phyloP scores from a whole-genome alignment of 1,284 basidiomycete genomes.

The Fistulina hepatica region DNA sequence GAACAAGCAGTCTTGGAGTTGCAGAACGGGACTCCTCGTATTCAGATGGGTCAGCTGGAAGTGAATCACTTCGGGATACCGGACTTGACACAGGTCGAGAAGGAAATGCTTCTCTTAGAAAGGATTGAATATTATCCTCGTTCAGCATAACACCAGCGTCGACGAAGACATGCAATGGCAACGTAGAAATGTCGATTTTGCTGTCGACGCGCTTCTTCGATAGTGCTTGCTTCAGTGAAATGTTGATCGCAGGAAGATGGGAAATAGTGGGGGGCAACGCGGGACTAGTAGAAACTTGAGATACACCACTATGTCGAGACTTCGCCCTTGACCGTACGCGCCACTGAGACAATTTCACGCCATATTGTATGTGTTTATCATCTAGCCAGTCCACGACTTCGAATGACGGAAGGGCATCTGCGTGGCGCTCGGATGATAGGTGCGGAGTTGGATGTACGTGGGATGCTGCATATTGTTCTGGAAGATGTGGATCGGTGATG shows the following conservation, averaged over 20 bases:
- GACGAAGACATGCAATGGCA: conserved; percentile 63
- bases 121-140: conserved; percentile 28
- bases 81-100: not conserved
- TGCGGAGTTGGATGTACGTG: conserved; percentile 39
- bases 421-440: conserved; percentile 16
- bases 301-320: too few relatives aligned
- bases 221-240: conserved; percentile 6
- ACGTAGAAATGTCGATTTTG: conserved; percentile 30
- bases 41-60: too few relatives aligned
- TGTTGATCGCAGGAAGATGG: conserved; percentile 9
- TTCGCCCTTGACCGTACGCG: too few relatives aligned
- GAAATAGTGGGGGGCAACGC: too few relatives aligned
- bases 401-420: conserved; percentile 38
- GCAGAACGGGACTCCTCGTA: too few relatives aligned
- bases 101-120: conserved; percentile 26
- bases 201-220: conserved; percentile 3
- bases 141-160: conserved; percentile 50
- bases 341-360: too few relatives aligned
- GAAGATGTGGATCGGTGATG: conserved; percentile 49
- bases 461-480: conserved; percentile 33
- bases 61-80: conserved; percentile 25
- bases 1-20: too few relatives aligned
- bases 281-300: too few relatives aligned
- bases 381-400: conserved; percentile 54
- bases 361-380: too few relatives aligned